Evolutionary conservation across 805 yeast genomes (phyloP), one percentile per base, ranked within the genome.

Genomic region (Yamadazyma nakazawae): DNA sequence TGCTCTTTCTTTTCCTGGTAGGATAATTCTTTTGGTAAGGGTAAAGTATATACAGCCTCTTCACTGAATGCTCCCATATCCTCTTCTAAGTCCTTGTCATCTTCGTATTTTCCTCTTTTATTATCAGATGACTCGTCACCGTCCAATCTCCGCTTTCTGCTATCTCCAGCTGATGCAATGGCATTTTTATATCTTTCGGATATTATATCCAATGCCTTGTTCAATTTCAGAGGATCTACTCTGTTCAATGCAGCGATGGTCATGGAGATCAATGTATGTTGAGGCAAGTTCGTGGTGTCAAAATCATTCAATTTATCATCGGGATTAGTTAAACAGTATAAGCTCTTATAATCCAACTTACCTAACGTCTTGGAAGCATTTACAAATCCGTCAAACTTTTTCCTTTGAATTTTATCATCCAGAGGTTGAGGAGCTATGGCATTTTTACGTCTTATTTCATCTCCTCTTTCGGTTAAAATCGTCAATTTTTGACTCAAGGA

Each of bases 261-360:
- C 76, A 84, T 83, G 38, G 79, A 75, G 18, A 75, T 76, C 46
- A 90, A 75, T 0, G 85, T 72, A 42, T 81, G 80, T 18, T 76
- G 77, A 5, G 94, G 85, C 7, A 94, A 68, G 9, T 79, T 68
- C 2, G 88, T 74, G 46, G 88, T 78, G 61, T 92, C 92, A 59
- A 88, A 85, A 34, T 75, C 75, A 28, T 80, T 75, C 48, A 88
- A 67, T 42, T 83, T 82, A 57, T 84, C 81, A 35, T 70, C 65
- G 28, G 81, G 68, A 34, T 79, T 81, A 12, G 85, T 82, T 48
- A 92, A 73, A 24, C 84, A 79, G 61, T 80, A 94, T 36, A 91
- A 67, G 13, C 82, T 70, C 43, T 84, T 77, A 61, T 84, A 88
- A 53, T 70, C 75, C 16, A 60, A 42, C 5, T 59, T 43, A 40